phyloP scores from a whole-genome alignment of 1,139 yeast genomes.

The Saccharomyces hybrid region DNA sequence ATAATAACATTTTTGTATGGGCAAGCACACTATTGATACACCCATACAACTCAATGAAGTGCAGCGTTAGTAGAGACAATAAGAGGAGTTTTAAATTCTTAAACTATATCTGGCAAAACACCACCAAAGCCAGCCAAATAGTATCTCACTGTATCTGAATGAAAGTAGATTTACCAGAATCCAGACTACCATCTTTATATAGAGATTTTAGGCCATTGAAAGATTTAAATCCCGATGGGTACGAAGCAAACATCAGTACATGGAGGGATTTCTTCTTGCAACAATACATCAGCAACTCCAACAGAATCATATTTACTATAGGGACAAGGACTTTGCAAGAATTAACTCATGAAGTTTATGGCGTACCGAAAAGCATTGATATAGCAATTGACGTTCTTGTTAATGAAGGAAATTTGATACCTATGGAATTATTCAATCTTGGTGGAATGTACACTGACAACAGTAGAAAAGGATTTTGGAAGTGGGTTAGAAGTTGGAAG shows the following conservation, averaged over 20 bases:
- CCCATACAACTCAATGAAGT: background rate
- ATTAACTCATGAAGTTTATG: conserved; percentile 27
- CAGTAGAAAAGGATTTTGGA: conserved; percentile 3
- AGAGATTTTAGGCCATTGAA: conserved; percentile 48
- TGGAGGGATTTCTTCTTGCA: conserved; percentile 40
- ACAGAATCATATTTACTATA: conserved; percentile 25
- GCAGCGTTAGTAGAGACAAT: background rate
- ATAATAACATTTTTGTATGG: too few species aligned
- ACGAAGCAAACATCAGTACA: conserved; percentile 53
- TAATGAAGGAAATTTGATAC: conserved; percentile 25
- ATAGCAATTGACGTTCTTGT: conserved; percentile 33
- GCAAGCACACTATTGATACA: background rate
- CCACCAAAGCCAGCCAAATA: background rate
- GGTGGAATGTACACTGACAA: conserved; percentile 5
- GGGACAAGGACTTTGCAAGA: conserved; percentile 26
- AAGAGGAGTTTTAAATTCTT: background rate
- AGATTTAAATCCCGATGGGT: conserved; percentile 60
- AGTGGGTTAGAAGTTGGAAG: conserved; percentile 12
- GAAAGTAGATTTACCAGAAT: conserved; percentile 25
- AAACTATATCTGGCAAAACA: background rate
- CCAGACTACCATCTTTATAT: conserved; percentile 54
- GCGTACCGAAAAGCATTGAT: conserved; percentile 34
- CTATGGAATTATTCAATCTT: conserved; percentile 21
- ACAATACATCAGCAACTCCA: conserved; percentile 15
- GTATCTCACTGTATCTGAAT: background rate